Evolutionary conservation across 2,329 filamentous ascomycete species (phyloP).

Genomic region (Penicillium paneum): DNA sequence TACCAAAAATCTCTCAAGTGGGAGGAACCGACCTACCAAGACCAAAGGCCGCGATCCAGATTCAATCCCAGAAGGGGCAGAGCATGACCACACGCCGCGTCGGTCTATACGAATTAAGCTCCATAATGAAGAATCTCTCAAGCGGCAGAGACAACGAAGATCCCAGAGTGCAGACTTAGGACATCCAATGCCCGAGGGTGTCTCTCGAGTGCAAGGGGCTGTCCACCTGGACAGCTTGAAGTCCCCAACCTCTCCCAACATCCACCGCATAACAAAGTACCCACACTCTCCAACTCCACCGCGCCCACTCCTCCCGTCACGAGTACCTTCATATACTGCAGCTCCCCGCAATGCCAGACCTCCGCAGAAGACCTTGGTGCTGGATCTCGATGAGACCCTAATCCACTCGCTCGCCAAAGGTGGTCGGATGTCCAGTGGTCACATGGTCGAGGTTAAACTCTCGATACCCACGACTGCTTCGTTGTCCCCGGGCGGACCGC

Average conservation of each 20-base stretch:
- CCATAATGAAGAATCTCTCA: slow-evolving; percentile 71
- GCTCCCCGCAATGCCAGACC: slow-evolving; percentile 43
- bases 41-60: slow-evolving; percentile 26
- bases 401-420: slow-evolving; percentile 98
- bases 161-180: slow-evolving; percentile 32
- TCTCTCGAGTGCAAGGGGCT: slow-evolving; percentile 38
- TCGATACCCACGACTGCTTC: slow-evolving; percentile 41
- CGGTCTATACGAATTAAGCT: slow-evolving; percentile 89
- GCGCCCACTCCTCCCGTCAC: slow-evolving; percentile 80
- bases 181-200: slow-evolving; percentile 24
- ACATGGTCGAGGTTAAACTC: slow-evolving; percentile 97
- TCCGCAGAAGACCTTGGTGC: slow-evolving; percentile 86
- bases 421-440: slow-evolving; percentile 88
- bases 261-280: slow-evolving; percentile 74
- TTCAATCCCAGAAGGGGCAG: slow-evolving; percentile 43
- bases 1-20: slow-evolving; percentile 20
- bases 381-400: slow-evolving; percentile 94
- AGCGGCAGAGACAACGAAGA: slow-evolving; percentile 58
- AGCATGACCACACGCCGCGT: slow-evolving; percentile 61
- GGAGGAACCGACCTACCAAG: slow-evolving; percentile 27
- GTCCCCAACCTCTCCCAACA: slow-evolving; percentile 80
- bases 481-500: slow-evolving; percentile 51
- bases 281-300: slow-evolving; percentile 86
- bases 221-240: slow-evolving; percentile 78
- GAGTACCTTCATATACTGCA: slow-evolving; percentile 80